phyloP scores from a whole-genome alignment of 2,329 filamentous ascomycete genomes.

The Falciphora oryzae region DNA sequence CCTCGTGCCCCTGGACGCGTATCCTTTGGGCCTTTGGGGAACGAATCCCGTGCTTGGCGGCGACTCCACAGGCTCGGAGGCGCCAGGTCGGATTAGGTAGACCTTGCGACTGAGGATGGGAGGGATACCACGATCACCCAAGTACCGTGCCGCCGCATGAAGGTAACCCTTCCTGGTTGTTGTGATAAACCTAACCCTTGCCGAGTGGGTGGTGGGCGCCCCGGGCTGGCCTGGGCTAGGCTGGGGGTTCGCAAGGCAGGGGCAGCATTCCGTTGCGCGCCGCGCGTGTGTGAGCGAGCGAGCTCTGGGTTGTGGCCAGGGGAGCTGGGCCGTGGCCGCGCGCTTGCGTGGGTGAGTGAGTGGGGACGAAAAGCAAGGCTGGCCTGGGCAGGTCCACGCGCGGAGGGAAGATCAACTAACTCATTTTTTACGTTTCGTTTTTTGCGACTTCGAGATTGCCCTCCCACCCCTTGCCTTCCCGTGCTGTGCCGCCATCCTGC shows the following conservation, averaged over 20 bases:
- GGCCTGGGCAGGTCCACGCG: not conserved
- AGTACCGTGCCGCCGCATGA: not conserved
- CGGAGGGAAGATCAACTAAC: not conserved
- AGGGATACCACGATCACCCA: not conserved
- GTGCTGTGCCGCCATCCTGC: no score
- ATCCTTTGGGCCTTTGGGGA: not conserved
- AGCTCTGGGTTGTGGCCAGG: not conserved
- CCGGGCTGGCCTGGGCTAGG: no score
- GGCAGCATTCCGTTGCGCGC: not conserved
- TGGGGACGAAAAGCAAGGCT: not conserved
- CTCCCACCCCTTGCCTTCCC: not conserved
- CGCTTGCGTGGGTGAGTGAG: not conserved
- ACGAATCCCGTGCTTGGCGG: not conserved
- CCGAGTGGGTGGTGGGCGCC: no score
- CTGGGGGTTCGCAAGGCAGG: no score
- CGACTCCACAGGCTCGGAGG: not conserved
- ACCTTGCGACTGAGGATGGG: not conserved
- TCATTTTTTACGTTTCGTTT: no score
- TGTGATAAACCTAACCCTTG: not conserved
- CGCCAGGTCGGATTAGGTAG: not conserved
- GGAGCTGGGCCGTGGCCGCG: no score
- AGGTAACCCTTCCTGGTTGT: not conserved
- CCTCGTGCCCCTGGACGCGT: no score
- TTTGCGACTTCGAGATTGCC: no score
- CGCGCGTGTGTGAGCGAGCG: not conserved